phyloP scores from a whole-genome alignment of 1,284 basidiomycete genomes.

The Inonotus obliquus region DNA sequence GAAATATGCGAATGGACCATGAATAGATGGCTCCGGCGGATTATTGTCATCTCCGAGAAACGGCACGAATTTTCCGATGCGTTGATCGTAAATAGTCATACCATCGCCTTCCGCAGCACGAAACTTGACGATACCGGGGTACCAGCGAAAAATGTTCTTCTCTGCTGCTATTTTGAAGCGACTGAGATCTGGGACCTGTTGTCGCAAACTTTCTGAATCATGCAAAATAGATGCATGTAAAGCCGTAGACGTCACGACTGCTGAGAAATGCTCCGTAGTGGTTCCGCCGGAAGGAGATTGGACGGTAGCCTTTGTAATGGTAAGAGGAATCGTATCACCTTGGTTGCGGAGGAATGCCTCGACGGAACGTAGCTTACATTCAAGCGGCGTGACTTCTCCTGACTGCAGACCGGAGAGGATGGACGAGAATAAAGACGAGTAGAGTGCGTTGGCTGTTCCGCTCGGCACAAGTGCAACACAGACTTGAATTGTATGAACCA shows the following conservation, averaged over 20 bases:
- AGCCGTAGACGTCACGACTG: slow-evolving; percentile 70
- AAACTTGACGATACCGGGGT: slow-evolving; percentile 55
- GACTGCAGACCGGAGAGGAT: slow-evolving; percentile 23
- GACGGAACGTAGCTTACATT: slow-evolving; percentile 53
- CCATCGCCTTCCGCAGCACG: slow-evolving; percentile 38
- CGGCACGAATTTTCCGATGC: slow-evolving; percentile 43
- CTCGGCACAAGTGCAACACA: slow-evolving; percentile 57
- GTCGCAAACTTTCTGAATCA: slow-evolving; percentile 74
- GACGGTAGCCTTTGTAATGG: slow-evolving; percentile 54
- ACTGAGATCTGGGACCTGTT: slow-evolving; percentile 69
- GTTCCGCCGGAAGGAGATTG: slow-evolving; percentile 23
- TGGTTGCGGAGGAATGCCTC: slow-evolving; percentile 21
- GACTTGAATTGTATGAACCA: background rate
- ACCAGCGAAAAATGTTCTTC: slow-evolving; percentile 74
- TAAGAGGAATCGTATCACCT: slow-evolving; percentile 40
- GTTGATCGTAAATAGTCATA: slow-evolving; percentile 60
- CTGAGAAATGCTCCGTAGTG: slow-evolving; percentile 29
- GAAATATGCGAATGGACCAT: slow-evolving; percentile 86
- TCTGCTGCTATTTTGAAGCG: slow-evolving; percentile 84
- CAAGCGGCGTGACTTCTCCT: slow-evolving; percentile 19
- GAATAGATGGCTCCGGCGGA: slow-evolving; percentile 34
- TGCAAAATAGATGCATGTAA: slow-evolving; percentile 87
- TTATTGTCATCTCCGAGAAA: slow-evolving; percentile 29
- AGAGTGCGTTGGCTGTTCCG: slow-evolving; percentile 96
- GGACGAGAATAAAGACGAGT: slow-evolving; percentile 56